Evolutionary conservation across 2,329 filamentous ascomycete genomes (phyloP), one percentile per base, ranked within the genome.

Genomic region (Fusarium aywerte): DNA sequence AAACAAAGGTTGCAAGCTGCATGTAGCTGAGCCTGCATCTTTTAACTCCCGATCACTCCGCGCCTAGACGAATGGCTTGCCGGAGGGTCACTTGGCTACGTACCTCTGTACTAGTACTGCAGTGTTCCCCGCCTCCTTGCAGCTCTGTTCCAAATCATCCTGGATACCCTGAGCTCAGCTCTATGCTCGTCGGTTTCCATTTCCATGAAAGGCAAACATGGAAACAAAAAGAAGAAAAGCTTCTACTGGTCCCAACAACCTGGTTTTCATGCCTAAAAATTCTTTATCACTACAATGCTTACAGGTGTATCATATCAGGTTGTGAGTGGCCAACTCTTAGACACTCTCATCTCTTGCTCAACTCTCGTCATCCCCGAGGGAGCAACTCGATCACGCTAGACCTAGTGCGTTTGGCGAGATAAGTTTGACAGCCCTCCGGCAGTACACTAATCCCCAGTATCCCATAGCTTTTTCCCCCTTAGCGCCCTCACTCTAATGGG

Each of bases 111-210:
- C n/a, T n/a, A n/a, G n/a, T n/a, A n/a, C 58, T 59, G 52, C 33
- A 25, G 42, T 60, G 45, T 53, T 68, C 57, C 57, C 65, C 65
- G 50, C 56, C 65, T 69, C 65, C 65, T 56, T 68, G 64, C 65
- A 67, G 54, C 25, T 48, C 36, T 47, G 45, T 43, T 50, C 65
- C 44, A 44, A 33, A 32, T 38, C 38, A 23, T 4, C 45, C 44
- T 48, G 27, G 40, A 10, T 20, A 45, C 65, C 39, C 65, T 48
- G 51, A 48, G 38, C 39, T 66, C 65, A 68, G 65, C 65, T 68
- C 38, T 35, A 54, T 29, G 35, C 32, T 43, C 27, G 44, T 36
- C 51, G 31, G 48, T 25, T 59, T 43, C 25, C 51, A 51, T 68
- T 21, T 32, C 56, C 65, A 33, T 52, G 36, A 36, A 68, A 68